Conservation (phyloP, 2,329 filamentous ascomycete species). For the Coniochaeta hoffmannii region DNA sequence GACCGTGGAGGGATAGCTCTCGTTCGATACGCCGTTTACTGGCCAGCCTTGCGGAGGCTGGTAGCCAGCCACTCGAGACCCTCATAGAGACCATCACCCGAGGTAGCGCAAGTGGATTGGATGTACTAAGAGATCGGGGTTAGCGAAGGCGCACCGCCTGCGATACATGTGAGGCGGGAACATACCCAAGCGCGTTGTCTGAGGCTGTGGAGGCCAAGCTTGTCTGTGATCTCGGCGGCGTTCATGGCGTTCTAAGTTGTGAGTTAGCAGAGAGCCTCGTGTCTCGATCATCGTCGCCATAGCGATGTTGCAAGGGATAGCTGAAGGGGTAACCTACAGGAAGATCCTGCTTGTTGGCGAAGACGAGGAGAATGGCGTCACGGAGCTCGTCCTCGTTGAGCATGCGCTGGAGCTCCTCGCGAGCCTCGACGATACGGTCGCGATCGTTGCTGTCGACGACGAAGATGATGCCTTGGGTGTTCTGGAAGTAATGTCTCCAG, state of each 20-base stretch:
- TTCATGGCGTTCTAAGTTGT: constrained; percentile 87
- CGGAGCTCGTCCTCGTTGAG: constrained; percentile 98
- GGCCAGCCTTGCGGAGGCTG: constrained; percentile 69
- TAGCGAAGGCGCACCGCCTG: not conserved
- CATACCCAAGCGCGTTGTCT: constrained; percentile 98
- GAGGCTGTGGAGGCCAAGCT: constrained; percentile 98
- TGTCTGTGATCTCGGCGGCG: constrained; percentile 98
- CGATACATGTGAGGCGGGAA: not conserved
- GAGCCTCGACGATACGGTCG: constrained; percentile 94
- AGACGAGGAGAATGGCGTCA: constrained; percentile 92
- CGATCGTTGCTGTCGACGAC: constrained; percentile 99
- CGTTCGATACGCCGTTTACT: constrained; percentile 38
- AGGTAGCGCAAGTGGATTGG: constrained; percentile 98
- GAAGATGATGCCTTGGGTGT: constrained; percentile 99
- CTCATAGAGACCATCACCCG: constrained; percentile 98
- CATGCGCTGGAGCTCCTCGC: constrained; percentile 95
- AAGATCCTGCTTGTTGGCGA: constrained; percentile 99
- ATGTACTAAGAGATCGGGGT: constrained; percentile 67
- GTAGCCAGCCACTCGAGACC: constrained; percentile 91
- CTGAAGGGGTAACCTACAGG: constrained; percentile 62
- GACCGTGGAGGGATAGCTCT: constrained; percentile 29
- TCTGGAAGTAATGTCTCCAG: constrained; percentile 99
- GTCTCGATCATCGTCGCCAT: no score
- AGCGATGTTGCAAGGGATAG: no score
- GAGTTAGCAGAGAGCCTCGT: constrained; percentile 19